These are phyloP conservation scores for Yarrowia porcina DNA, from an alignment of 805 yeast species.

Conservation along the genomic window DNA sequence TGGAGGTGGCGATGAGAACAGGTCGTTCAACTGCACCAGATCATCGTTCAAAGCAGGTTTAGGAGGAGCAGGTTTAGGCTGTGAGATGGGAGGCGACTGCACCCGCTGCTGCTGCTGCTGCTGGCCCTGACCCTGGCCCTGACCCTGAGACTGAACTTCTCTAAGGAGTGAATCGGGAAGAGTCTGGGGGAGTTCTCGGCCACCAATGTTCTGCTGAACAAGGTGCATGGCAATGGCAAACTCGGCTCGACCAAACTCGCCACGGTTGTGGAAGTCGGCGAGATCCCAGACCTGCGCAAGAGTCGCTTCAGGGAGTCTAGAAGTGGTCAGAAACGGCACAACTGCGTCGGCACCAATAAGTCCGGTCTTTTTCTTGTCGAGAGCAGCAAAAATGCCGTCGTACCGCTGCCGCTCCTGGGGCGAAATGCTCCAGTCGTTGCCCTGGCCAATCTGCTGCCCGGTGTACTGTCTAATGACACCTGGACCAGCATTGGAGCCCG, in stretches of 20 bases:
- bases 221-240: conserved; percentile 92
- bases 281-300: conserved; percentile 93
- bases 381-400: conserved; percentile 70
- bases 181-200: conserved; percentile 70
- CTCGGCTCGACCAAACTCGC: conserved; percentile 73
- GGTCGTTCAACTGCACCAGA: conserved; percentile 49
- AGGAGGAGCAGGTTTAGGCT: conserved; percentile 26
- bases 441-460: conserved; percentile 28
- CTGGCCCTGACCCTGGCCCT: conserved; percentile 26
- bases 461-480: conserved; percentile 32
- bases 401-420: conserved; percentile 71
- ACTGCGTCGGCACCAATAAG: conserved; percentile 71
- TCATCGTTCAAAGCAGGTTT: conserved; percentile 33
- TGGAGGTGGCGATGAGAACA: conserved; percentile 46
- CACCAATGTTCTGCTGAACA: conserved; percentile 79
- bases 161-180: conserved; percentile 62
- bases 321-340: conserved; percentile 83
- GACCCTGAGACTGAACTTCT: conserved; percentile 27
- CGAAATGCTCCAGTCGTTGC: conserved; percentile 62
- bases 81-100: conserved; percentile 18
- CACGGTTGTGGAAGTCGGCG: conserved; percentile 83
- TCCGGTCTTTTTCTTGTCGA: conserved; percentile 67
- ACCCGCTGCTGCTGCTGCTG: conserved; percentile 7
- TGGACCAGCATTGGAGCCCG: conserved; percentile 28
- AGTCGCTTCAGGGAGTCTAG: conserved; percentile 77